Percentiles rank a stretch among this genome's conserved stretches.
phyloP scores from a whole-genome alignment of 768 basidiomycete species.

The Tulasnella sp. region DNA sequence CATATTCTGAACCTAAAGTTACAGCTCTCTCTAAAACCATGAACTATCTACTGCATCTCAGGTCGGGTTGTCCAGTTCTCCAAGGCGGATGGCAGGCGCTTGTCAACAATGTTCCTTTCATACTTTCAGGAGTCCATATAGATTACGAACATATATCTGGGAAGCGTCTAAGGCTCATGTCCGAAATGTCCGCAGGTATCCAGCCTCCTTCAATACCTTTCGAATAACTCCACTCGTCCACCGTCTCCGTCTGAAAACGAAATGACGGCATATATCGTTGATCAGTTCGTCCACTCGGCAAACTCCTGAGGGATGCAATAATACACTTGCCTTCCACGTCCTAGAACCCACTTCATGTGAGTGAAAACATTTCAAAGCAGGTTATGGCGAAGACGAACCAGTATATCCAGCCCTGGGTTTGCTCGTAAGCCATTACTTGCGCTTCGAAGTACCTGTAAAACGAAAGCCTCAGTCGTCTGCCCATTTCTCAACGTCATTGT shows the following conservation, averaged over 20 bases:
- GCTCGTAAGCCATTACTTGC: conserved; percentile 74
- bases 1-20: too few relatives aligned
- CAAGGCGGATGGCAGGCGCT: neutral
- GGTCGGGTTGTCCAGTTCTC: neutral
- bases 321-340: conserved; percentile 69
- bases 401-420: conserved; percentile 70
- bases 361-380: neutral
- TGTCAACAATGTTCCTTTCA: neutral
- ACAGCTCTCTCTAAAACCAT: too few relatives aligned
- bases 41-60: neutral
- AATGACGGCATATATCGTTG: neutral
- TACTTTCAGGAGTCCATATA: neutral
- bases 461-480: neutral
- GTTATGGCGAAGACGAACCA: conserved; percentile 44
- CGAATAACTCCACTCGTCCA: conserved; percentile 78
- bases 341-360: conserved; percentile 9
- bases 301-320: neutral
- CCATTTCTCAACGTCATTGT: neutral
- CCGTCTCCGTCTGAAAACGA: conserved; percentile 57
- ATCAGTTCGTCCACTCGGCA: neutral
- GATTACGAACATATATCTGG: conserved; percentile 60
- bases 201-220: conserved; percentile 74
- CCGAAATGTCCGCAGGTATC: conserved; percentile 72
- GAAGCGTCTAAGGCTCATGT: conserved; percentile 53
- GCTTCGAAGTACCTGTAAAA: conserved; percentile 72